Evolutionary conservation across 208 protist genomes (phyloP).

Genomic region (Blechomonas ayalai): DNA sequence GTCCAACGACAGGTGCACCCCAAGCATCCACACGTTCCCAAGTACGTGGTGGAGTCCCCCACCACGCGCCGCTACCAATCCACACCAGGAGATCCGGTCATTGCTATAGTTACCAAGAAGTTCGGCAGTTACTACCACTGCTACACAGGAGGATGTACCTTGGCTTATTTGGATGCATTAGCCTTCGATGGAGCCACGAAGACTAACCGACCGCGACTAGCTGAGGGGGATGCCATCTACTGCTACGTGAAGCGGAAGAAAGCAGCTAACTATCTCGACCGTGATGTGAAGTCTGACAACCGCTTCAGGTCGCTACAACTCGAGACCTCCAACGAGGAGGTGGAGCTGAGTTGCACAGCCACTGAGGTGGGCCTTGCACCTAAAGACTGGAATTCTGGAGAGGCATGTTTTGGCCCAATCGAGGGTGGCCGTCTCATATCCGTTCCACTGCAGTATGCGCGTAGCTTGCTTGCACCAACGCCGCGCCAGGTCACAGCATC

Average conservation of each 20-base stretch:
- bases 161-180: constrained; percentile 59
- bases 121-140: constrained; percentile 54
- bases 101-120: constrained; percentile 52
- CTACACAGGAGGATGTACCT: constrained; percentile 34
- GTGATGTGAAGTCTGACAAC: not conserved
- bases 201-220: constrained; percentile 52
- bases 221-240: constrained; percentile 74
- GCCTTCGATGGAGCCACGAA: constrained; percentile 85
- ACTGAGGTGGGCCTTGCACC: constrained; percentile 59
- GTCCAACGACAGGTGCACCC: constrained; percentile 17
- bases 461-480: constrained; percentile 35
- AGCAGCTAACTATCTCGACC: constrained; percentile 14
- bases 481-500: not conserved
- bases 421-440: constrained; percentile 55
- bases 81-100: constrained; percentile 49
- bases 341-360: constrained; percentile 69
- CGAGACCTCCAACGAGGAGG: constrained; percentile 18
- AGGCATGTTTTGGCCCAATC: constrained; percentile 72
- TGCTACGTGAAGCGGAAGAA: constrained; percentile 39
- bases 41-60: constrained; percentile 43
- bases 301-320: no score
- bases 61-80: constrained; percentile 51
- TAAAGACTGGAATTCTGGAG: constrained; percentile 77
- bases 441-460: constrained; percentile 55
- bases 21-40: not conserved